Conservation (phyloP, 75 land plant species). For the Pinus tabuliformis region DNA sequence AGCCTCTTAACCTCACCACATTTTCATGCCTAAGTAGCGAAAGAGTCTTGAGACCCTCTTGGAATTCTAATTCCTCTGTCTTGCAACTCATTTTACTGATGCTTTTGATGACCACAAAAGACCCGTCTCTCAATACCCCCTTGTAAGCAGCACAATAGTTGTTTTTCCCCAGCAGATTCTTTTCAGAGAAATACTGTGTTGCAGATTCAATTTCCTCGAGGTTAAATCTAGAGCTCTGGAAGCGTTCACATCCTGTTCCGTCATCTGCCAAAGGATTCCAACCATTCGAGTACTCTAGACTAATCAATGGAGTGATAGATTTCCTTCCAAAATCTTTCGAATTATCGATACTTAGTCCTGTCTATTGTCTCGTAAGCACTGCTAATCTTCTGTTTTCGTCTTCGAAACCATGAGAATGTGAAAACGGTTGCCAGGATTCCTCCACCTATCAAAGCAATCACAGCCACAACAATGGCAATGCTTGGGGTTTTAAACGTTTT, state of each 20-base stretch:
- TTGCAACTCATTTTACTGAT: constrained; percentile 61
- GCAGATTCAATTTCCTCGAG: constrained; percentile 85
- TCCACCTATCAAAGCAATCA: constrained; percentile 31
- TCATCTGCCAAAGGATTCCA: constrained; percentile 50
- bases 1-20: constrained; percentile 71
- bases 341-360: constrained; percentile 34
- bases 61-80: constrained; percentile 64
- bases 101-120: constrained; percentile 55
- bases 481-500: constrained; percentile 15
- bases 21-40: constrained; percentile 66
- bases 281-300: constrained; percentile 56
- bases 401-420: constrained; percentile 47
- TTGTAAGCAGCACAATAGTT: constrained; percentile 64
- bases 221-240: constrained; percentile 55
- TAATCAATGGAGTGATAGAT: constrained; percentile 41
- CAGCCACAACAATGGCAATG: constrained; percentile 26
- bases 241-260: constrained; percentile 10
- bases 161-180: constrained; percentile 69
- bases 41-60: constrained; percentile 60
- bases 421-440: constrained; percentile 23
- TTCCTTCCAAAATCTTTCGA: constrained; percentile 35
- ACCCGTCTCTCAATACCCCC: constrained; percentile 77
- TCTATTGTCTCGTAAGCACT: constrained; percentile 42
- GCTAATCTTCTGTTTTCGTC: constrained; percentile 69
- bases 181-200: constrained; percentile 86